Evolutionary conservation across 2,329 filamentous ascomycete species (phyloP).

Genomic region (Trichoderma pleuroti): DNA sequence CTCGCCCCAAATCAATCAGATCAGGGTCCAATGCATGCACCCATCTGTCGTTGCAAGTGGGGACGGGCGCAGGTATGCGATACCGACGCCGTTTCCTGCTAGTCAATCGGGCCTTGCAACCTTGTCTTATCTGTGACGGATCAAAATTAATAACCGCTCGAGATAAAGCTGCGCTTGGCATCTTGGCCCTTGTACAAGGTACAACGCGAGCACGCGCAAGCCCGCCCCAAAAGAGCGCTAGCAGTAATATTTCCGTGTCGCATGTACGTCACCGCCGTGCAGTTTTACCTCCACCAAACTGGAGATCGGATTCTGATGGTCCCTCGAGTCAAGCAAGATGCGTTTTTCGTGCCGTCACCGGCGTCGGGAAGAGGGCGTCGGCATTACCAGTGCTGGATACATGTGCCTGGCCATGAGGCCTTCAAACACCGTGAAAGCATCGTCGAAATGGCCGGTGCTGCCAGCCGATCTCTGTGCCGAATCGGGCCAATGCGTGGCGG

Average conservation of each 20-base stretch:
- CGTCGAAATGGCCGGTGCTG: neutral
- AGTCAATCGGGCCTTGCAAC: slow-evolving; percentile 20
- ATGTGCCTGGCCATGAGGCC: neutral
- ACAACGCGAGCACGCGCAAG: neutral
- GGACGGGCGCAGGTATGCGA: neutral
- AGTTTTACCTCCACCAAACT: neutral
- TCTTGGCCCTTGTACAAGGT: neutral
- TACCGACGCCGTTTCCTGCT: slow-evolving; percentile 15
- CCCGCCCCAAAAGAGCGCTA: neutral
- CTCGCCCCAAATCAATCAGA: neutral
- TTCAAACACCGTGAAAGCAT: neutral
- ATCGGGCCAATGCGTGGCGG: neutral
- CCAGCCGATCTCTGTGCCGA: neutral
- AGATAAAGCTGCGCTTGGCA: slow-evolving; percentile 16
- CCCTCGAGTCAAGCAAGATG: neutral
- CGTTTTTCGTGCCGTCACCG: neutral
- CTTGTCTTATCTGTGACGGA: slow-evolving; percentile 20
- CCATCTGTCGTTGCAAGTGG: neutral
- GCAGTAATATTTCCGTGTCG: neutral
- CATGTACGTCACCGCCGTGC: slow-evolving; percentile 11
- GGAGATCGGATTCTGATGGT: neutral
- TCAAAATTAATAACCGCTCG: slow-evolving; percentile 18
- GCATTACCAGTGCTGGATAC: neutral
- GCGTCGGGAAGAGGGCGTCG: neutral
- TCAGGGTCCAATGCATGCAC: slow-evolving; percentile 11